Evolutionary conservation across 495 filamentous ascomycete species (phyloP).

Genomic region (Trichoderma reesei): DNA sequence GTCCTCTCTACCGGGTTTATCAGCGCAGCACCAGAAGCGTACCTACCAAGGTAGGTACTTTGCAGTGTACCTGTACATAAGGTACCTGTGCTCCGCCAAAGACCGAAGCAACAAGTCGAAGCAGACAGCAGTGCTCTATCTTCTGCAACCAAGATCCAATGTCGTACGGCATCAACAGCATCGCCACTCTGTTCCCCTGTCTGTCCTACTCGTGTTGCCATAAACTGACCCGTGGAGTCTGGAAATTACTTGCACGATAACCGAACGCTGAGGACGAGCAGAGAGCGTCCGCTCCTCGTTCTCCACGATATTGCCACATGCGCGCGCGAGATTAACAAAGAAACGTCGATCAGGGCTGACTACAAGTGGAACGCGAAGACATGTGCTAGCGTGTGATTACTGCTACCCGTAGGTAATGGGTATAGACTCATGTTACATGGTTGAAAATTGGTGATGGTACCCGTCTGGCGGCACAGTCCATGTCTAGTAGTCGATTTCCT

Average conservation of each 20-base stretch:
- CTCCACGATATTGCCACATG: conserved; percentile 5
- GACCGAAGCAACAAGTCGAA: neutral
- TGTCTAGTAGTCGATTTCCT: too few species aligned
- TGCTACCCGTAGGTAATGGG: neutral
- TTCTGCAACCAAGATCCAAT: too few species aligned
- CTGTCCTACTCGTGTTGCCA: neutral
- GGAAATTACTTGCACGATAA: neutral
- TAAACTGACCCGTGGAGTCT: neutral
- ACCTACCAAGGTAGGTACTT: too few species aligned
- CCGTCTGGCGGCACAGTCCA: neutral
- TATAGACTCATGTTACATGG: too few species aligned
- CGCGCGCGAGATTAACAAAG: neutral
- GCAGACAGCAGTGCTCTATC: too few species aligned
- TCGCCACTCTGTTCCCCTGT: neutral
- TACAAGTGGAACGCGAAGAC: neutral
- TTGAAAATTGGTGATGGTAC: neutral
- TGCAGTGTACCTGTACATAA: too few species aligned
- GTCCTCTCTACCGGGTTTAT: too few species aligned
- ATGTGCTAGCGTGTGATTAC: neutral
- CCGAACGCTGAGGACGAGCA: neutral
- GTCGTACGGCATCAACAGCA: neutral
- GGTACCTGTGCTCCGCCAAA: neutral
- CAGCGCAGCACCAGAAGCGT: too few species aligned
- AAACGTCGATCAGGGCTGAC: neutral
- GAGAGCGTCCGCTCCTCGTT: neutral